Conservation (phyloP, 2,329 filamentous ascomycete genomes). For the Acephala macrosclerotiorum region DNA sequence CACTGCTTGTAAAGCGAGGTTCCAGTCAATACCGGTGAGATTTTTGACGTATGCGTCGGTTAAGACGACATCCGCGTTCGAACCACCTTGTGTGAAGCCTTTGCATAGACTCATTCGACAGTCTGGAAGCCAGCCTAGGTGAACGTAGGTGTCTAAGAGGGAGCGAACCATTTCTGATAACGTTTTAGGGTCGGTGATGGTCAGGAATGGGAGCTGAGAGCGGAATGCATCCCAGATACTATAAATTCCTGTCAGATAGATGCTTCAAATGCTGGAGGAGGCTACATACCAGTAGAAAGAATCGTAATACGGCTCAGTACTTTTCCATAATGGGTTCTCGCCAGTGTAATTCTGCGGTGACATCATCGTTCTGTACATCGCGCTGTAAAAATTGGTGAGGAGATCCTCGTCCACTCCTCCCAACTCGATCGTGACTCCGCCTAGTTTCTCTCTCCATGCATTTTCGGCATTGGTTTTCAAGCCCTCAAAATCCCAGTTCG, state of each 20-base stretch:
- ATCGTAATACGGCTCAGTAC: conserved; percentile 74
- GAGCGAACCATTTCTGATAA: conserved; percentile 74
- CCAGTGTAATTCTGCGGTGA: conserved; percentile 77
- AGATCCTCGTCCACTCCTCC: conserved; percentile 60
- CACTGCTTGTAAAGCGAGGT: conserved; percentile 72
- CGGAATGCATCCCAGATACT: conserved; percentile 74
- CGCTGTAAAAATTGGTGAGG: conserved; percentile 71
- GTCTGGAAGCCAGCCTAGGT: conserved; percentile 55
- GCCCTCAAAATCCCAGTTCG: conserved; percentile 65
- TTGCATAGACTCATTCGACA: conserved; percentile 73
- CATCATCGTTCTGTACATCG: conserved; percentile 73
- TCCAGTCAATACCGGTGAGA: conserved; percentile 72
- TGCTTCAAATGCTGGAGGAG: conserved; percentile 45
- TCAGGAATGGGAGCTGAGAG: conserved; percentile 72
- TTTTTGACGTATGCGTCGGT: conserved; percentile 74
- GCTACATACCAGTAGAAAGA: conserved; percentile 56
- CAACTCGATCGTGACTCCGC: conserved; percentile 59
- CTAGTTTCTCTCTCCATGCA: conserved; percentile 68
- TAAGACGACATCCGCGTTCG: conserved; percentile 74
- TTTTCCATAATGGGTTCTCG: conserved; percentile 73
- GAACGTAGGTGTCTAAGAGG: conserved; percentile 73
- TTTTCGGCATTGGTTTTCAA: conserved; percentile 59
- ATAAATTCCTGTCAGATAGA: conserved; percentile 47
- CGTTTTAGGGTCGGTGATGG: conserved; percentile 68
- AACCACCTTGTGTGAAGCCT: conserved; percentile 75